Evolutionary conservation across 2,329 filamentous ascomycete genomes (phyloP).

Genomic region (Paecilomyces dactylethromorphus): DNA sequence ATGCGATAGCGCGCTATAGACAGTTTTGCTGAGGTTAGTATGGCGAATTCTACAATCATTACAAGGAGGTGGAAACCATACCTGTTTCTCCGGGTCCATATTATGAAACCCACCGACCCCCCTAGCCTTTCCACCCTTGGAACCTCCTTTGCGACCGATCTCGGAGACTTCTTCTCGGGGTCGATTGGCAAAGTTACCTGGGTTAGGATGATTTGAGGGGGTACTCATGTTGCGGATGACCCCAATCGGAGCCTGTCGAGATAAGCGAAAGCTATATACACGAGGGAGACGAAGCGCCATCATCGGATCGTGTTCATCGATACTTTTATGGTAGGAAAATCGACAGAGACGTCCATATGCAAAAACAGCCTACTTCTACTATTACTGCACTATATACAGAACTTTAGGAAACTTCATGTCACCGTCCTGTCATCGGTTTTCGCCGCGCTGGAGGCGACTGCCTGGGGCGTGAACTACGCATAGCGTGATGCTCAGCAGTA

Average conservation of each 20-base stretch:
- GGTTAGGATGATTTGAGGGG: constrained; percentile 15
- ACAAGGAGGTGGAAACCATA: constrained; percentile 5
- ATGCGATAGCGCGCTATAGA: constrained; percentile 17
- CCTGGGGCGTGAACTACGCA: constrained; percentile 1
- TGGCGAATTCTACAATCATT: background rate
- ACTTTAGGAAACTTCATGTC: background rate
- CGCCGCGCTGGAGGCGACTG: background rate
- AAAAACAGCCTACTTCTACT: background rate
- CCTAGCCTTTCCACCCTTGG: constrained; percentile 19
- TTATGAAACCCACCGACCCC: constrained; percentile 20
- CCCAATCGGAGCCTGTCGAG: background rate
- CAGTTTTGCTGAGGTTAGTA: background rate
- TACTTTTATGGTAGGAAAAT: background rate
- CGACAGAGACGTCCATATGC: background rate
- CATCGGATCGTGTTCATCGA: background rate
- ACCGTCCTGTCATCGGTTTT: background rate
- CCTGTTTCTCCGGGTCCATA: constrained; percentile 24
- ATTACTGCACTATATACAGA: background rate
- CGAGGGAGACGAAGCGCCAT: background rate
- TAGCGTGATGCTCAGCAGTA: background rate
- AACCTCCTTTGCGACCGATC: constrained; percentile 19
- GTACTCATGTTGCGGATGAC: background rate
- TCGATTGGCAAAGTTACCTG: constrained; percentile 30
- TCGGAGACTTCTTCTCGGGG: constrained; percentile 17
- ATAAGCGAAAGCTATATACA: background rate